Percentiles rank a stretch among this genome's conserved stretches.
Conservation (phyloP, 2,329 filamentous ascomycete genomes). For the Colletotrichum spinosum region DNA sequence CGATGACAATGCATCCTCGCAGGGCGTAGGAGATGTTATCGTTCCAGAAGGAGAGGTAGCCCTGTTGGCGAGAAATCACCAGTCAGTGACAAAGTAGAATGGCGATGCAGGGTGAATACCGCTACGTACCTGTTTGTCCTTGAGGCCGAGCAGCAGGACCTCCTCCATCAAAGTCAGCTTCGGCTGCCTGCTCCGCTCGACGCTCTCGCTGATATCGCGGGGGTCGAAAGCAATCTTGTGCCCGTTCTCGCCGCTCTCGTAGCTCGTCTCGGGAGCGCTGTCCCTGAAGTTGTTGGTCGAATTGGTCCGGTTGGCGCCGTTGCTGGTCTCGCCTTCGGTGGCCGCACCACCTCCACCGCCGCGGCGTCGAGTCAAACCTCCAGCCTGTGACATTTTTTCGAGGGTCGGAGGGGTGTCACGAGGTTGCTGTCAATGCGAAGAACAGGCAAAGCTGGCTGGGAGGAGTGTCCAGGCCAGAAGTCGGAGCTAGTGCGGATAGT, state of each 20-base stretch:
- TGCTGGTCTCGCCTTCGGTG: slow-evolving; percentile 66
- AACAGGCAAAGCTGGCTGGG: slow-evolving; percentile 21
- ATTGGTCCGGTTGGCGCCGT: slow-evolving; percentile 68
- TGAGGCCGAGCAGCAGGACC: slow-evolving; percentile 91
- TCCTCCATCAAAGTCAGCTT: slow-evolving; percentile 99
- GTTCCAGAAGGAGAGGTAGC: slow-evolving; percentile 99
- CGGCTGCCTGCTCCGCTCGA: slow-evolving; percentile 95
- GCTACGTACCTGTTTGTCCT: slow-evolving; percentile 93
- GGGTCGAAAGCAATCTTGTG: slow-evolving; percentile 99
- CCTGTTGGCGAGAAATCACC: slow-evolving; percentile 61
- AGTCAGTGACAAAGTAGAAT: slow-evolving; percentile 18
- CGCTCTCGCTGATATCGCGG: slow-evolving; percentile 95
- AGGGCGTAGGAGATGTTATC: slow-evolving; percentile 99
- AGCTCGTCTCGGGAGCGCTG: slow-evolving; percentile 79
- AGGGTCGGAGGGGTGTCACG: slow-evolving; percentile 26
- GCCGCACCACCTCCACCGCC: slow-evolving; percentile 72
- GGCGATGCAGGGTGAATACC: slow-evolving; percentile 5
- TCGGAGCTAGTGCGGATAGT: slow-evolving; percentile 23
- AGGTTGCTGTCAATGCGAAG: slow-evolving; percentile 26
- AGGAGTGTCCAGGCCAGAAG: slow-evolving; percentile 10
- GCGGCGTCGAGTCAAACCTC: slow-evolving; percentile 72
- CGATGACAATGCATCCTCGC: slow-evolving; percentile 97
- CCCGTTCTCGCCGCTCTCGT: slow-evolving; percentile 92
- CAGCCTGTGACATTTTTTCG: slow-evolving; percentile 35
- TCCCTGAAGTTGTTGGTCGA: slow-evolving; percentile 65